Evolutionary conservation across 179 eudicot genomes (phyloP), one percentile per base, ranked within the genome.

Genomic region (Silene vulgaris): DNA sequence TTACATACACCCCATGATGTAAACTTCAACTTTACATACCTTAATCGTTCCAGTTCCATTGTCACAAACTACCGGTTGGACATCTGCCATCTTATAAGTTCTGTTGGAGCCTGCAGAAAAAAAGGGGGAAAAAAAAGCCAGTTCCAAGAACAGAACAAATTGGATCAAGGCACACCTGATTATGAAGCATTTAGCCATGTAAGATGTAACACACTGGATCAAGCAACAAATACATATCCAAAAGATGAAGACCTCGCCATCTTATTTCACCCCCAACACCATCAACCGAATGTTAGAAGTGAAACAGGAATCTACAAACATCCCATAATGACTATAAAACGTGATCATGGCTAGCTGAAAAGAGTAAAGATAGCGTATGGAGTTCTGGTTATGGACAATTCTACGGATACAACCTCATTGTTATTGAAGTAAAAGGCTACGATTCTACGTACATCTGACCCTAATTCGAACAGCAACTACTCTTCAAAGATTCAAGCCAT

Each of bases 61-160:
- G 80, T 80, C 80, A 23, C 83, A 80, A 43, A 80, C 83, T n/a
- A 80, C 72, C 54, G 83, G 83, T 68, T 74, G 83, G 65, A 80
- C 71, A 67, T 67, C 52, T 17, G 71, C 71, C 71, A 67, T 67
- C 52, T 37, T 35, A 35, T 35, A 32, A 13, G 50, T 40, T 8
- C 23, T 17, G 35, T 21, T 66, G 50, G 12, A 66, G 48, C 48
- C 48, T 40, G 3, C 20, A 32, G 17, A n/a, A n/a, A 5, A 14
- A 32, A 37, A 40, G 2, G n/a, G 7, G 1, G 0, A 4, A 35
- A 40, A 40, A 17, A 32, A 7, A 14, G 2, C 2, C 57, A 52
- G 0, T 66, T 32, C 17, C 45, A 37, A 66, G 70, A 64, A 66
- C 50, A 66, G 9, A 66, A 4, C 71, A 32, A 35, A 63, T 12